These are phyloP conservation scores for Candida alai DNA, from an alignment of 805 yeast species.

Conservation along the genomic window DNA sequence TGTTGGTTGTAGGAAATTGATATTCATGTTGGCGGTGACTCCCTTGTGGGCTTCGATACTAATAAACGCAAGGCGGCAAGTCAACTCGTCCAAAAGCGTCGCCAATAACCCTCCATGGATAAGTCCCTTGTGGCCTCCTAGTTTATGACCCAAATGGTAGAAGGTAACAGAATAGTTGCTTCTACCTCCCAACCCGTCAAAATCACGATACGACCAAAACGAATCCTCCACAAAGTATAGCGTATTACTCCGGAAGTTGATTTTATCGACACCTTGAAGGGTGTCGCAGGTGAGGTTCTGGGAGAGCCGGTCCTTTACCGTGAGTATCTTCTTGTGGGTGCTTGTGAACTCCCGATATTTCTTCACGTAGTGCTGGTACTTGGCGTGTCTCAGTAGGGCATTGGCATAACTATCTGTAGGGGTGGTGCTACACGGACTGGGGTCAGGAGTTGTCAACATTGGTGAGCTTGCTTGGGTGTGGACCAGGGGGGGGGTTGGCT, in stretches of 20 bases:
- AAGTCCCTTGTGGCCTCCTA: conserved; percentile 38
- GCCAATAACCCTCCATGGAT: conserved; percentile 45
- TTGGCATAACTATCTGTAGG: too few species aligned
- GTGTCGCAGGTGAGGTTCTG: conserved; percentile 37
- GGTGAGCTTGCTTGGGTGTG: too few species aligned
- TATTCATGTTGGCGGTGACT: conserved; percentile 42
- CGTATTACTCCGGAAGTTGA: conserved; percentile 29
- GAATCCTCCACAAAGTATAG: conserved; percentile 32
- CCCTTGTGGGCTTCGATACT: conserved; percentile 37
- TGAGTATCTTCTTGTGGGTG: conserved; percentile 5
- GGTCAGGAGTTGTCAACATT: too few species aligned
- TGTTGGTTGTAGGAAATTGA: conserved; percentile 37
- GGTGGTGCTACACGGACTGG: too few species aligned
- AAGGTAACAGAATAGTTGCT: conserved; percentile 34
- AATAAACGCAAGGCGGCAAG: conserved; percentile 41
- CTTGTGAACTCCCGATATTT: conserved; percentile 5
- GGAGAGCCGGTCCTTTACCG: conserved; percentile 24
- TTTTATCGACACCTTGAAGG: conserved; percentile 30
- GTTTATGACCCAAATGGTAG: conserved; percentile 33
- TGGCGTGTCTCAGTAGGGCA: too few species aligned
- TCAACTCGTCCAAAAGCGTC: conserved; percentile 39
- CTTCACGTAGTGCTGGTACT: conserved; percentile 4
- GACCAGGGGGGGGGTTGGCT: too few species aligned
- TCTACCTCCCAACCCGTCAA: conserved; percentile 15
- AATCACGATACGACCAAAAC: conserved; percentile 21